Evolutionary conservation across 306 rosid species (phyloP).

Genomic region (Cucurbita moschata): DNA sequence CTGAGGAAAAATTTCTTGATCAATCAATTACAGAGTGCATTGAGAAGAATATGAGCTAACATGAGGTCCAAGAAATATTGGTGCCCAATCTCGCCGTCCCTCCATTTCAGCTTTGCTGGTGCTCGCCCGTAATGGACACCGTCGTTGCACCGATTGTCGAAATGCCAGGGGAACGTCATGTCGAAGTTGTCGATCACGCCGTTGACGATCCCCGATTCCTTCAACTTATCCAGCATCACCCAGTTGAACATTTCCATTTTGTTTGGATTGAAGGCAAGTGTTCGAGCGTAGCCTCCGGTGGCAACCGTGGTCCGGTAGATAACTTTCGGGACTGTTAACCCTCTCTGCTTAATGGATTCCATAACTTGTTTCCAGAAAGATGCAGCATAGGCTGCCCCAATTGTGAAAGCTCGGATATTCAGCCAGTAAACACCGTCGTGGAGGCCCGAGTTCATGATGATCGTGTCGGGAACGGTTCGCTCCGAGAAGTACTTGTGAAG

Average conservation of each 20-base stretch:
- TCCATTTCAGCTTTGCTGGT: slow-evolving; percentile 66
- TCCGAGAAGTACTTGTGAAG: slow-evolving; percentile 53
- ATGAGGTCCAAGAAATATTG: slow-evolving; percentile 81
- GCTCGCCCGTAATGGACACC: slow-evolving; percentile 88
- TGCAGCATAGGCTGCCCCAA: slow-evolving; percentile 59
- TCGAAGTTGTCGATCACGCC: slow-evolving; percentile 82
- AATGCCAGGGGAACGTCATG: slow-evolving; percentile 89
- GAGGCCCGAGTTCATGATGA: slow-evolving; percentile 78
- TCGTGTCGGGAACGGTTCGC: slow-evolving; percentile 52
- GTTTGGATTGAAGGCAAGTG: slow-evolving; percentile 60
- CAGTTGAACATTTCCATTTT: slow-evolving; percentile 80
- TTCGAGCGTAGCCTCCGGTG: slow-evolving; percentile 71
- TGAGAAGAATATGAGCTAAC: slow-evolving; percentile 74
- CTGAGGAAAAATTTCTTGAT: too few species aligned
- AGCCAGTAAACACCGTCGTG: slow-evolving; percentile 66
- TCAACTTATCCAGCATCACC: slow-evolving; percentile 51
- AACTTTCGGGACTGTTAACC: slow-evolving; percentile 44
- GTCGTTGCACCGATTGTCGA: slow-evolving; percentile 63
- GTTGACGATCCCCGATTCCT: slow-evolving; percentile 35
- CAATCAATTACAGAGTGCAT: slow-evolving; percentile 42
- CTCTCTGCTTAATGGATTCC: slow-evolving; percentile 42
- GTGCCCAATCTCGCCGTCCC: slow-evolving; percentile 78
- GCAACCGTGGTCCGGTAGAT: slow-evolving; percentile 68
- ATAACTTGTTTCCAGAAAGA: slow-evolving; percentile 58
- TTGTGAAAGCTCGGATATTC: slow-evolving; percentile 47